Base-by-base conservation (phyloP, 2,329 filamentous ascomycete genomes). In the Diplodia corticola region DNA sequence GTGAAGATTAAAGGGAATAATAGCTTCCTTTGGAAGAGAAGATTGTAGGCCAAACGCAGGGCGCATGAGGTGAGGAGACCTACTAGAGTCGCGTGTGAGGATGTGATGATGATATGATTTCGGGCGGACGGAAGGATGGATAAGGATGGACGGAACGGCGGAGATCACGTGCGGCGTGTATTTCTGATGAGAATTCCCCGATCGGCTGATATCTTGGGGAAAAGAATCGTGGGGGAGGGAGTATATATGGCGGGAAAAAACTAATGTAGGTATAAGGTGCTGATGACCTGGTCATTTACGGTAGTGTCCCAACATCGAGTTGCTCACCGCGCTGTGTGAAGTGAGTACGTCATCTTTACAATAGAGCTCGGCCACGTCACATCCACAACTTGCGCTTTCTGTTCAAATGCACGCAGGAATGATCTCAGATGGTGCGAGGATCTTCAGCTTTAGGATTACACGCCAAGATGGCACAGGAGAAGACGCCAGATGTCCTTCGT, bases 371-470 rank as follows among this genome's bases (percentile, higher is more conserved):
- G 53, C 33, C 35, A 22, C 9, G 22, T 40, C 30, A 44, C 53
- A 40, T 15, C 26, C 50, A 44, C 33, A 20, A 57, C 22, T 57
- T 24, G n/a, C n/a, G 22, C 24, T 12, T 30, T 4, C 22, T 24
- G 44, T 2, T 26, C 17, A 17, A 49, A 5, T n/a, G 53, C 30
- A 33, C 60, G 40, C 35, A 48, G 60, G 48, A 49, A 63, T 65
- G 44, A 59, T 59, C 57, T 48, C 44, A 65, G 53, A 59, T 59
- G 53, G 54, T 59, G 51, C 35, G 46, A 59, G 64, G 53, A 61
- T 61, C 64, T 65, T 65, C 54, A 57, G 54, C 64, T 65, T 61
- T 65, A 65, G 54, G 64, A 65, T 65, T 65, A 65, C 64, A 65
- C 64, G 64, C 64, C 64, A 59, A 48, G 46, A 59, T 54, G 53